Evolutionary conservation across 176 grass and related monocot genomes (phyloP).

Genomic region (Microstegium vimineum): DNA sequence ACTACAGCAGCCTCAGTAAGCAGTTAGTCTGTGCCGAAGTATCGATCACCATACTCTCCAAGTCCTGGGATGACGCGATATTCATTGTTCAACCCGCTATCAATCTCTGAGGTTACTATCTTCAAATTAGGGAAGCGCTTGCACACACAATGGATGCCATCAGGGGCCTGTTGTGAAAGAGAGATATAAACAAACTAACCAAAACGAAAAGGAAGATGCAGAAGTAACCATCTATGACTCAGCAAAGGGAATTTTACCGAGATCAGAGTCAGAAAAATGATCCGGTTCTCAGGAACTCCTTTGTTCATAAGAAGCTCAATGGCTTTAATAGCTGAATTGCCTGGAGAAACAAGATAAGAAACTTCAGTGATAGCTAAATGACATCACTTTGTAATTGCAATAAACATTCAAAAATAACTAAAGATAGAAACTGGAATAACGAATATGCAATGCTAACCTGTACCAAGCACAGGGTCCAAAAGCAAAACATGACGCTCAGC

Average conservation of each 20-base stretch:
- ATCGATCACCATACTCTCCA: constrained; percentile 88
- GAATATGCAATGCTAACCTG: constrained; percentile 46
- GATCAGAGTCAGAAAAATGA: constrained; percentile 92
- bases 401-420: background rate
- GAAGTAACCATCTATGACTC: background rate
- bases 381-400: background rate
- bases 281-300: constrained; percentile 73
- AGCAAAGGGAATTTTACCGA: constrained; percentile 50
- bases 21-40: constrained; percentile 75
- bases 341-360: constrained; percentile 16
- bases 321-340: constrained; percentile 87
- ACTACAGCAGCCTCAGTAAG: background rate
- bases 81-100: constrained; percentile 68
- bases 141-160: constrained; percentile 78
- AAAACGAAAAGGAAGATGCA: background rate
- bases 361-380: background rate
- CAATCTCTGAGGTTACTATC: constrained; percentile 90
- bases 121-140: constrained; percentile 79
- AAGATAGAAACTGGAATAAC: background rate
- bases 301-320: constrained; percentile 73
- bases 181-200: background rate
- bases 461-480: constrained; percentile 92
- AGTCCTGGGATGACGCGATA: constrained; percentile 78
- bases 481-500: constrained; percentile 85
- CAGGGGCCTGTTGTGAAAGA: constrained; percentile 58